These are phyloP conservation scores for Saccharomyces hybrid DNA, from an alignment of 1,139 yeast genomes.

Conservation along the genomic window DNA sequence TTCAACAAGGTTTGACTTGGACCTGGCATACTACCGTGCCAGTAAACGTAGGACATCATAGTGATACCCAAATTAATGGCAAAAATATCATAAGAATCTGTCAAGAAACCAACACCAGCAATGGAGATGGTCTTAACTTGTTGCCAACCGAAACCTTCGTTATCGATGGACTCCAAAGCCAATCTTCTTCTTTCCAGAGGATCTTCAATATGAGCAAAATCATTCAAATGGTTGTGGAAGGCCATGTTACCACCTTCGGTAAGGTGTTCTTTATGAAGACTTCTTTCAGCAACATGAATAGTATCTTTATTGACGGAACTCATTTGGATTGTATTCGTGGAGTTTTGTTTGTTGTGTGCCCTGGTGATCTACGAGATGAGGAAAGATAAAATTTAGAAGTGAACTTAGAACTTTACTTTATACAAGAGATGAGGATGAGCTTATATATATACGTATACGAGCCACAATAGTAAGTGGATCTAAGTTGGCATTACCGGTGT, in stretches of 20 bases:
- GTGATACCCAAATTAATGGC: constrained; percentile 76
- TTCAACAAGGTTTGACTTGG: constrained; percentile 69
- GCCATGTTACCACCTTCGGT: constrained; percentile 82
- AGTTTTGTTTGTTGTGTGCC: neutral
- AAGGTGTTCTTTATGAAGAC: constrained; percentile 18
- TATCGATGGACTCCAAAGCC: constrained; percentile 82
- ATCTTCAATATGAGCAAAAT: constrained; percentile 76
- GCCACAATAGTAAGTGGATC: neutral
- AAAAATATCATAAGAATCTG: constrained; percentile 87
- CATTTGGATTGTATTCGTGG: constrained; percentile 1
- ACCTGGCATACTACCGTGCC: constrained; percentile 56
- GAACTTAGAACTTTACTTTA: neutral
- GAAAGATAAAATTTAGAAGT: neutral
- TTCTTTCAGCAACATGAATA: neutral
- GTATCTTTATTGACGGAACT: neutral
- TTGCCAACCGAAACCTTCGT: constrained; percentile 80
- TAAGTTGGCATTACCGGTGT: neutral
- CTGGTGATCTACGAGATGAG: neutral
- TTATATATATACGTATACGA: neutral
- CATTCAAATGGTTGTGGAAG: constrained; percentile 76
- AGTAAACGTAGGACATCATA: constrained; percentile 67
- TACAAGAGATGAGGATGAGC: neutral
- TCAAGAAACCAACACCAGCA: constrained; percentile 92
- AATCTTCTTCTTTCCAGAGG: constrained; percentile 85
- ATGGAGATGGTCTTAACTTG: constrained; percentile 79